phyloP scores from a whole-genome alignment of 768 basidiomycete genomes.

The Phylloporus sp. region DNA sequence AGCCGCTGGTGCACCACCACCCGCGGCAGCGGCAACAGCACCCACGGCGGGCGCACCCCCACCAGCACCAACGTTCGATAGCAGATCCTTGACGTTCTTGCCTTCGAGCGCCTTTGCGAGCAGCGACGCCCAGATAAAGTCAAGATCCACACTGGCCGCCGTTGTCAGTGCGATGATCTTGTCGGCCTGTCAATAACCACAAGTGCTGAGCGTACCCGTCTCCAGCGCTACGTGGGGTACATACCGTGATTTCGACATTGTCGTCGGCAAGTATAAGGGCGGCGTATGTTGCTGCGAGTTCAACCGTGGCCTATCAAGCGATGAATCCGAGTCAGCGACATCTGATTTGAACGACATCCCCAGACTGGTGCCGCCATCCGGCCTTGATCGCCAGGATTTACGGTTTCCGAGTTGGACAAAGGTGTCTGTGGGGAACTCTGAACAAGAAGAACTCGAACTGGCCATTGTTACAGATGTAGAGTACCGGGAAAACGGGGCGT shows the following conservation, averaged over 20 bases:
- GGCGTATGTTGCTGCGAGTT: conserved; percentile 94
- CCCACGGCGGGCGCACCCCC: conserved; percentile 79
- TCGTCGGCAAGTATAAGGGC: conserved; percentile 99
- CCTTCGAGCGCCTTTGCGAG: conserved; percentile 98
- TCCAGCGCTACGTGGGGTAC: conserved; percentile 31
- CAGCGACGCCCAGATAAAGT: conserved; percentile 96
- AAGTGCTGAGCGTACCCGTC: background rate
- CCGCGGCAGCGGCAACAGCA: conserved; percentile 47
- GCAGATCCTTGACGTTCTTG: conserved; percentile 93
- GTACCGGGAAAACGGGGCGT: conserved; percentile 9
- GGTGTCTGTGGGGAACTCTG: background rate
- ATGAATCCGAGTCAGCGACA: conserved; percentile 10
- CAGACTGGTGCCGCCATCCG: conserved; percentile 15
- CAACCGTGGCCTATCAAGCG: conserved; percentile 46
- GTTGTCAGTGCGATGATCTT: conserved; percentile 84
- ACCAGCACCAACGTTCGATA: conserved; percentile 92
- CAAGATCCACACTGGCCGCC: conserved; percentile 83
- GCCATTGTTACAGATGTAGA: conserved; percentile 23
- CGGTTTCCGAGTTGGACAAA: background rate
- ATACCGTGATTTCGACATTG: conserved; percentile 92
- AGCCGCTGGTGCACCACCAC: conserved; percentile 55
- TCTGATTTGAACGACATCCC: conserved; percentile 8
- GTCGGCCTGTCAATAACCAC: conserved; percentile 62
- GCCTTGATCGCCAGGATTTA: background rate
- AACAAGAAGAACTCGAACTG: conserved; percentile 5